Evolutionary conservation across 78 protist species (phyloP).

Genomic region (Capsaspora owczarzaki): DNA sequence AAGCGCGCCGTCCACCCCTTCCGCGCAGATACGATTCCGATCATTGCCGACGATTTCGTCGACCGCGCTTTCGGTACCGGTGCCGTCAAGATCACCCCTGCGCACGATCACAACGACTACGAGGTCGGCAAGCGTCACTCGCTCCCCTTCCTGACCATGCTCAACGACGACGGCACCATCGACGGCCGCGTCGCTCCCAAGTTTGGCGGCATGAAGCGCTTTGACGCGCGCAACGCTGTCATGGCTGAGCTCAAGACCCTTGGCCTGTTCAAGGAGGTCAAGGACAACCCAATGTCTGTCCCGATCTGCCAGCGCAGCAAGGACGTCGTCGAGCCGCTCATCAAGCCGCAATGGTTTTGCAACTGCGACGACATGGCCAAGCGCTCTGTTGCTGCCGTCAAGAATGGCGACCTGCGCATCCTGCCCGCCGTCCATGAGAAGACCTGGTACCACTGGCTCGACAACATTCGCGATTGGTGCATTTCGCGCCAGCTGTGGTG

Average conservation of each 20-base stretch:
- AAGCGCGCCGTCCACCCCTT: slow-evolving; percentile 75
- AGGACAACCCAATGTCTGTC: slow-evolving; percentile 56
- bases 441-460: slow-evolving; percentile 54
- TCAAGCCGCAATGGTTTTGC: slow-evolving; percentile 94
- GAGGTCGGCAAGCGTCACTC: slow-evolving; percentile 85
- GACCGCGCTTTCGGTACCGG: slow-evolving; percentile 92
- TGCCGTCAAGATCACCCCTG: slow-evolving; percentile 96
- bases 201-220: background rate
- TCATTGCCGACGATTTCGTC: slow-evolving; percentile 86
- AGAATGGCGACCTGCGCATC: slow-evolving; percentile 46
- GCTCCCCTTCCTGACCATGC: slow-evolving; percentile 61
- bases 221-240: background rate
- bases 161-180: slow-evolving; percentile 74
- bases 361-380: slow-evolving; percentile 44
- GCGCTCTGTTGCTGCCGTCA: slow-evolving; percentile 38
- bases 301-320: slow-evolving; percentile 54
- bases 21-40: slow-evolving; percentile 66
- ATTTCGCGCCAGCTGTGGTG: slow-evolving; percentile 99
- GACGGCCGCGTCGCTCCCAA: slow-evolving; percentile 1
- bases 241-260: background rate
- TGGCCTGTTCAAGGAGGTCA: background rate
- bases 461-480: slow-evolving; percentile 87
- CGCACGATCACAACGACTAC: slow-evolving; percentile 92
- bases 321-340: slow-evolving; percentile 87
- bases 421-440: slow-evolving; percentile 53